Conservation (phyloP, 2,329 filamentous ascomycete genomes). For the Scopulariopsis brevicaulis region DNA sequence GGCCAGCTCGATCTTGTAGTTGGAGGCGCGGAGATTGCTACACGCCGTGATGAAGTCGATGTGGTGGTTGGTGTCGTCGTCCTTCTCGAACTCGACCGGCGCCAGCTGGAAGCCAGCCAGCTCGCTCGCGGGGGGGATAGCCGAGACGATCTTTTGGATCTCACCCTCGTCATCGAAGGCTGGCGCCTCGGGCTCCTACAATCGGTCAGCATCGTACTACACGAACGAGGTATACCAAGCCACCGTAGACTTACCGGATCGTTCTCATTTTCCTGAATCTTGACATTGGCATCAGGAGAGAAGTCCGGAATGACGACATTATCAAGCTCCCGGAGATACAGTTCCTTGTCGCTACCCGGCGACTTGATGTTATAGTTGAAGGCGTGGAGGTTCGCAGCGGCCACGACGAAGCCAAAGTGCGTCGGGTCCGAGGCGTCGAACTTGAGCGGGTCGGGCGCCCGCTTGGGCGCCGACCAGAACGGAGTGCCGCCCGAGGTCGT, state of each 20-base stretch:
- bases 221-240: not conserved
- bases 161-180: slow-evolving; percentile 63
- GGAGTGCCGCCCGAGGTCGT: slow-evolving; percentile 76
- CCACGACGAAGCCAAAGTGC: slow-evolving; percentile 78
- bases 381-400: slow-evolving; percentile 84
- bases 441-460: slow-evolving; percentile 81
- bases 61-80: slow-evolving; percentile 94
- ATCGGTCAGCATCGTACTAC: slow-evolving; percentile 3
- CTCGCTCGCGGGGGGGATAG: slow-evolving; percentile 67
- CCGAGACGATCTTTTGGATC: slow-evolving; percentile 57
- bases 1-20: slow-evolving; percentile 91
- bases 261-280: slow-evolving; percentile 93
- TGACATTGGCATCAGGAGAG: slow-evolving; percentile 76
- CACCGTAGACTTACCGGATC: slow-evolving; percentile 54
- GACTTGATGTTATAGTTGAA: slow-evolving; percentile 97
- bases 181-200: slow-evolving; percentile 66
- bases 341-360: slow-evolving; percentile 53
- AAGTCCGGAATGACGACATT: slow-evolving; percentile 96
- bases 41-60: slow-evolving; percentile 98
- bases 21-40: slow-evolving; percentile 91
- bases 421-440: slow-evolving; percentile 79
- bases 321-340: slow-evolving; percentile 72
- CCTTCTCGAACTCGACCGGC: slow-evolving; percentile 96
- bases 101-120: slow-evolving; percentile 81
- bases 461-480: slow-evolving; percentile 98